Base-by-base conservation (phyloP, 306 rosid species). In the Gleditsia sinensis region DNA sequence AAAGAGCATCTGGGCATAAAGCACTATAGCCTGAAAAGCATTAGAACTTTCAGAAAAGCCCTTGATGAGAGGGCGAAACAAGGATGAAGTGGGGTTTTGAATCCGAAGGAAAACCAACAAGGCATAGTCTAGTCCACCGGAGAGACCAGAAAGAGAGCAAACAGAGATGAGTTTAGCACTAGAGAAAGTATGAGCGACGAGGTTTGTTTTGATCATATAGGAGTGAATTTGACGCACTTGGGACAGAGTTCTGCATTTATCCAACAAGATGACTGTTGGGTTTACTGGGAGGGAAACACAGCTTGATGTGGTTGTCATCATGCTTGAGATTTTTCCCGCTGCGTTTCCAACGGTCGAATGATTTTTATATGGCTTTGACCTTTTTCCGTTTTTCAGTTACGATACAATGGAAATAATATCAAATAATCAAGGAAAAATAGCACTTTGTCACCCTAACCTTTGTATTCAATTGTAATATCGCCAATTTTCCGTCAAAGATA, bases 221-320 rank as follows among this genome's bases (percentile, higher is more conserved):
- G 85, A 87, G 30, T 83, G 90, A 54, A 88, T 64, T 79, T 85
- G 90, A 51, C 81, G 83, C 10, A 79, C 74, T 71, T 83, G 85
- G 33, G 57, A 25, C 43, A 65, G 5, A 60, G 86, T 70, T 67
- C 62, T 83, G 79, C 88, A 80, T 81, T 83, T 85, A 7, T 79
- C 80, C 4, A 88, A 71, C 28, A 27, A 14, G 11, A 58, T 48
- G 37, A 79, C 25, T 20, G 81, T 71, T 61, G 82, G 77, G 58
- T 56, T 81, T 27, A 50, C 64, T 0, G 64, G 45, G 65, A 53
- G 27, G 0, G 66, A 50, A 61, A 73, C 61, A 43, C 25, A 46
- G 39, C 43, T 20, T 40, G 79, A 32, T 28, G 55, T 10, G 67
- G 49, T 42, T 11, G 49, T 42, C 8, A 64, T 59, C 90, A 83